Evolutionary conservation across 352 stramenopile genomes (phyloP).

Genomic region (Phytophthora foliorum): DNA sequence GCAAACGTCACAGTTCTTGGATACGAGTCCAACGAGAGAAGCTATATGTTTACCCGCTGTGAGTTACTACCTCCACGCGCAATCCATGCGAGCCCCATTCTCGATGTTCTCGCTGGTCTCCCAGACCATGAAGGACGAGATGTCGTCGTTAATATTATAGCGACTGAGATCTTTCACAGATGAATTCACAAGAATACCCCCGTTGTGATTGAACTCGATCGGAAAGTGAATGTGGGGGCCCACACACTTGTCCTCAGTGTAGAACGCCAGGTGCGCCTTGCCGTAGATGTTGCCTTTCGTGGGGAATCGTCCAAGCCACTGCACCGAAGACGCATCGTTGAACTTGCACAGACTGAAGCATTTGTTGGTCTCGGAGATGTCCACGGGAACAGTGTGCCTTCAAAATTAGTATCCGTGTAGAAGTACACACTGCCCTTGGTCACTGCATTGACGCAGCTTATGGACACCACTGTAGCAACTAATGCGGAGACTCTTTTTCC

Average conservation of each 20-base stretch:
- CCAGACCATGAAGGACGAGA: slow-evolving; percentile 14
- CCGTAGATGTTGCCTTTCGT: background rate
- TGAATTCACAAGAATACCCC: background rate
- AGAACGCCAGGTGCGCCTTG: slow-evolving; percentile 6
- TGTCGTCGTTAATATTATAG: slow-evolving; percentile 10
- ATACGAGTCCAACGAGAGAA: too few relatives aligned
- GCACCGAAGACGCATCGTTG: background rate
- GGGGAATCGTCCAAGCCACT: slow-evolving; percentile 1
- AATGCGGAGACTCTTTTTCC: background rate
- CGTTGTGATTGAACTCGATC: background rate
- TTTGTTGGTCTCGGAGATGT: slow-evolving; percentile 1
- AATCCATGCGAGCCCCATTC: background rate
- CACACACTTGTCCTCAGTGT: slow-evolving; percentile 6
- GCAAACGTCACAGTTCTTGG: too few relatives aligned
- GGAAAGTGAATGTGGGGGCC: slow-evolving; percentile 6
- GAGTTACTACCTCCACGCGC: background rate
- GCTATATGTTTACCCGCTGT: too few relatives aligned
- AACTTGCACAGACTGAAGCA: slow-evolving; percentile 15
- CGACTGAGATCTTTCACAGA: background rate
- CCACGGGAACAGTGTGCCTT: slow-evolving; percentile 9
- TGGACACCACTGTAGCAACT: background rate
- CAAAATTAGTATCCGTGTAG: slow-evolving; percentile 6
- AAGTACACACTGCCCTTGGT: slow-evolving; percentile 4
- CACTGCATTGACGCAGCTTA: background rate
- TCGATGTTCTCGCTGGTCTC: slow-evolving; percentile 6